Evolutionary conservation across 176 grass and related monocot species (phyloP).

Genomic region (Phragmites australis): DNA sequence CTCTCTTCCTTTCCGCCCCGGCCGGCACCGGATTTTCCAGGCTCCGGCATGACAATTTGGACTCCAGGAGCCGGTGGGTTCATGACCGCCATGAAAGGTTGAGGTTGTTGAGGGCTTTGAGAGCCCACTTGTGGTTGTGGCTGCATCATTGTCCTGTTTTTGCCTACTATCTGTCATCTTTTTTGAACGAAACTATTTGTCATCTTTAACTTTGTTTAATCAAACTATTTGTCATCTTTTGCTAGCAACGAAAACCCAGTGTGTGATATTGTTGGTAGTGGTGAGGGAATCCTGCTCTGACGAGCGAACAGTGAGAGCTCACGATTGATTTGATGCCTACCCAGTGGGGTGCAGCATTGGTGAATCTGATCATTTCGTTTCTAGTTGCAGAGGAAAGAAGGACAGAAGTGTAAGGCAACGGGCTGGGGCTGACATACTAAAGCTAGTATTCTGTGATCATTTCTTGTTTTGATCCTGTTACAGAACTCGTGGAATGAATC

Average conservation of each 20-base stretch:
- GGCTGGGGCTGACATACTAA: not conserved
- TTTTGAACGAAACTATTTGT: no score
- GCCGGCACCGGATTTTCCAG: not conserved
- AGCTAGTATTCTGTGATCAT: not conserved
- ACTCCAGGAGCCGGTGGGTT: constrained; percentile 15
- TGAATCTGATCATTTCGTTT: constrained; percentile 19
- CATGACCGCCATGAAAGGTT: constrained; percentile 10
- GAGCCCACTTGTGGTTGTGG: not conserved
- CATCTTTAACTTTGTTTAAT: no score
- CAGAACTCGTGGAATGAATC: no score
- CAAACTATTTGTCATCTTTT: not conserved
- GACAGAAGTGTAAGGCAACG: no score
- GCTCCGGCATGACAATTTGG: constrained; percentile 41
- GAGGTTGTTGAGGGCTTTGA: constrained; percentile 8
- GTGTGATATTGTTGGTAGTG: constrained; percentile 29
- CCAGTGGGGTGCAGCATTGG: constrained; percentile 26
- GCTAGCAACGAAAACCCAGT: constrained; percentile 11
- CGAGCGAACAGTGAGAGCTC: constrained; percentile 16
- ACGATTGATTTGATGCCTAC: constrained; percentile 31
- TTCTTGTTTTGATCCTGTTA: not conserved
- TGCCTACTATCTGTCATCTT: not conserved
- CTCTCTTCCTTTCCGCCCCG: constrained; percentile 20
- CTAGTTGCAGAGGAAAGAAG: not conserved
- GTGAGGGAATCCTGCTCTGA: constrained; percentile 46
- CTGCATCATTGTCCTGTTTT: constrained; percentile 4